Conservation (phyloP, 148 eudicot species). For the Vaccinium macrocarpon region DNA sequence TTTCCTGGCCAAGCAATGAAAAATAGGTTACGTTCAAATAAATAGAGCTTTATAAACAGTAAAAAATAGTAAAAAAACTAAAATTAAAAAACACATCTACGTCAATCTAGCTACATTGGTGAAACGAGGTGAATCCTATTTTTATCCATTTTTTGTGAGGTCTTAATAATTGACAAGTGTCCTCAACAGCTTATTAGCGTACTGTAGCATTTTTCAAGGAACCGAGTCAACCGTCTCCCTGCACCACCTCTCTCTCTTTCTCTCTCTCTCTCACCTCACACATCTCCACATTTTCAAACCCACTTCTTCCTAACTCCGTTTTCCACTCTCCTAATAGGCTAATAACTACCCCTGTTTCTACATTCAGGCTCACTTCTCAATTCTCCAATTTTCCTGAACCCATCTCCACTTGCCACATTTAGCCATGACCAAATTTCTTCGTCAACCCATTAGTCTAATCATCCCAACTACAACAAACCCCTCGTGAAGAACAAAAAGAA, state of each 20-base stretch:
- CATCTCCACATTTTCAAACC: constrained; percentile 7
- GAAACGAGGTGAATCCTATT: background rate
- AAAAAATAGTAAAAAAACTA: too few relatives aligned
- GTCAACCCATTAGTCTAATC: background rate
- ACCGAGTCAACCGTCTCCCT: background rate
- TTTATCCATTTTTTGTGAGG: background rate
- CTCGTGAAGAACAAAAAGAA: background rate
- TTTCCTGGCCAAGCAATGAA: too few relatives aligned
- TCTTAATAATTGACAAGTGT: constrained; percentile 5
- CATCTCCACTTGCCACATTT: background rate
- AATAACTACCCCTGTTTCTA: constrained; percentile 5
- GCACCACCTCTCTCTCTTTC: background rate
- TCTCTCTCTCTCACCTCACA: background rate
- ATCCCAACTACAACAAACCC: background rate
- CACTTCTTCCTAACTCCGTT: constrained; percentile 17
- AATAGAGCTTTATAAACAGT: too few relatives aligned
- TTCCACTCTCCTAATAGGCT: background rate
- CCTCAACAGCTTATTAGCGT: background rate
- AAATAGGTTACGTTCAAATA: too few relatives aligned
- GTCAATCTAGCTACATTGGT: too few relatives aligned
- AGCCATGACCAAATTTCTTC: background rate
- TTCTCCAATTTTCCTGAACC: background rate
- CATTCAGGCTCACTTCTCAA: background rate
- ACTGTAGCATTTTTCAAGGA: constrained; percentile 10
- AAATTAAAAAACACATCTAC: too few relatives aligned